phyloP scores from a whole-genome alignment of 352 stramenopile genomes.

The Lagenidium giganteum region DNA sequence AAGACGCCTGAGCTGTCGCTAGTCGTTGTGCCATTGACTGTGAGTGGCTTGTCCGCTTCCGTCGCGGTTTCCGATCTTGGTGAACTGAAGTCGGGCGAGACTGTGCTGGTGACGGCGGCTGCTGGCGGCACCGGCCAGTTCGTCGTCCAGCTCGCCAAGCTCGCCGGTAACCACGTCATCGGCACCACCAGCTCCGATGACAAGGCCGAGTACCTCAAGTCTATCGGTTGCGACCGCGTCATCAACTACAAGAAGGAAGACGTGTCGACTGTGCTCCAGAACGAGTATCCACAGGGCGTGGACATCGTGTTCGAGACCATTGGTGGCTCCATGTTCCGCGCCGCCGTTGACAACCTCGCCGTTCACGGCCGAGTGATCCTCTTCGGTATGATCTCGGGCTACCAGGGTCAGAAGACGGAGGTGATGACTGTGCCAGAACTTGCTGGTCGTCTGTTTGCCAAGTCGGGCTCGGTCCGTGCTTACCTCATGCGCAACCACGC shows the following conservation, averaged over 20 bases:
- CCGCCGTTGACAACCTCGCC: conserved; percentile 22
- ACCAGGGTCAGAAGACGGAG: conserved; percentile 23
- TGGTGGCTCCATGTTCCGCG: conserved; percentile 25
- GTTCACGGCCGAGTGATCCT: conserved; percentile 21
- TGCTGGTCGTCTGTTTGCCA: conserved; percentile 11
- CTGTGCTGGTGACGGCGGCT: conserved; percentile 29
- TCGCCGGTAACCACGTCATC: conserved; percentile 52
- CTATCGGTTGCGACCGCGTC: conserved; percentile 33
- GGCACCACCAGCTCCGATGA: conserved; percentile 60
- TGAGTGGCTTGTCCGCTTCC: neutral
- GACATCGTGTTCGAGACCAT: conserved; percentile 33
- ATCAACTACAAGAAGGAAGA: conserved; percentile 11
- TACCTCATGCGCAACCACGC: conserved; percentile 30
- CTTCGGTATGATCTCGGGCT: conserved; percentile 22
- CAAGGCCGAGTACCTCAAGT: conserved; percentile 63
- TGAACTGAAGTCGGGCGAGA: conserved; percentile 25
- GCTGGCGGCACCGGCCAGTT: conserved; percentile 40
- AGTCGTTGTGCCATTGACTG: neutral
- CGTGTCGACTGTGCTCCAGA: conserved; percentile 7
- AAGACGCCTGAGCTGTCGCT: neutral
- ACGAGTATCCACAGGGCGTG: conserved; percentile 32
- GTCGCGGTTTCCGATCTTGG: conserved; percentile 2
- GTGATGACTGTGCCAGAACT: conserved; percentile 4
- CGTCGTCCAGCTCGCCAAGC: conserved; percentile 40
- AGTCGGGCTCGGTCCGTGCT: conserved; percentile 31